These are phyloP conservation scores for Alternaria novae-zelandiae DNA, from an alignment of 2,329 filamentous ascomycete species.

Conservation along the genomic window DNA sequence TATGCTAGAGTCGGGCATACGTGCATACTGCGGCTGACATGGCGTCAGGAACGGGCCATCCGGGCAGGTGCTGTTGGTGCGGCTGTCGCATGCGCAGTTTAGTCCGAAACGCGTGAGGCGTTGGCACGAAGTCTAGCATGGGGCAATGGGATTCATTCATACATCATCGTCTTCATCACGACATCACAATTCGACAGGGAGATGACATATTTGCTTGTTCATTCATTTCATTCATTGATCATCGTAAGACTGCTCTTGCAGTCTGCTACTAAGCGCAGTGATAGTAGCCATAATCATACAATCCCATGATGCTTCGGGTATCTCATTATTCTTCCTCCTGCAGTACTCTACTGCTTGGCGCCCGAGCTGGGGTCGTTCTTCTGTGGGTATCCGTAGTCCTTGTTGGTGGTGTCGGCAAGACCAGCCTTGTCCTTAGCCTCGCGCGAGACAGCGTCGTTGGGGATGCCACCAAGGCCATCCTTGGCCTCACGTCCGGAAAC, in stretches of 20 bases:
- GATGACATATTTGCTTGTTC: slow-evolving; percentile 6
- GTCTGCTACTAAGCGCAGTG: slow-evolving; percentile 20
- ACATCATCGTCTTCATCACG: background rate
- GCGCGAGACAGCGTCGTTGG: slow-evolving; percentile 65
- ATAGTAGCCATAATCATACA: slow-evolving; percentile 6
- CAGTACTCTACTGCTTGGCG: slow-evolving; percentile 24
- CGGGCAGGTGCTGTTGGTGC: background rate
- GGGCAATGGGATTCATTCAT: background rate
- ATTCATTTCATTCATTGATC: slow-evolving; percentile 11
- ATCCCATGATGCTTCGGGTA: slow-evolving; percentile 6
- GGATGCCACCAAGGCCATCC: slow-evolving; percentile 62
- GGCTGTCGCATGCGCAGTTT: background rate
- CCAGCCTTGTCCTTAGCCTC: slow-evolving; percentile 53
- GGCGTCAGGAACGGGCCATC: slow-evolving; percentile 2
- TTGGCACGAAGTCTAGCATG: background rate
- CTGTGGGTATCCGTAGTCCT: slow-evolving; percentile 52
- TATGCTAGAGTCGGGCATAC: background rate
- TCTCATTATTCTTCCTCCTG: background rate
- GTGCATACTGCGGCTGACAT: slow-evolving; percentile 2
- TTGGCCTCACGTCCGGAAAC: slow-evolving; percentile 67
- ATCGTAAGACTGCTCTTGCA: slow-evolving; percentile 18
- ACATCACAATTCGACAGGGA: background rate
- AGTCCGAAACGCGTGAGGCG: background rate
- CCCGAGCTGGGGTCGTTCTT: slow-evolving; percentile 49
- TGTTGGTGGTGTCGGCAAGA: slow-evolving; percentile 50